These are phyloP conservation scores for Aureobasidium sp. DNA, from an alignment of 2,329 filamentous ascomycete species.

Conservation along the genomic window DNA sequence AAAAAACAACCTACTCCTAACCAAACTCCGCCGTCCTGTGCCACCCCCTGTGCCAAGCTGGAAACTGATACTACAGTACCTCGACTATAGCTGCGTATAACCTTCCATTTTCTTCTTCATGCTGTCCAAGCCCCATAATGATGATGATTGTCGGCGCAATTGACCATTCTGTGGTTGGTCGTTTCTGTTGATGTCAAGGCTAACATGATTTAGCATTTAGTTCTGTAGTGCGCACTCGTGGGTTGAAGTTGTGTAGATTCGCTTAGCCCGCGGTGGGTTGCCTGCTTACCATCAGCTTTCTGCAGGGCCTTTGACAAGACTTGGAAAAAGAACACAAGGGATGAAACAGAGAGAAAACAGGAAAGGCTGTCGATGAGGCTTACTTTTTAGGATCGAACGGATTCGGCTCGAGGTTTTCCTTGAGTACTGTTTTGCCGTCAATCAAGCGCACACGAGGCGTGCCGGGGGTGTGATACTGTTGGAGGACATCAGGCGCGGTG, in stretches of 20 bases:
- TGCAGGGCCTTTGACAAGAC: background rate
- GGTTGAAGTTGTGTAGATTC: background rate
- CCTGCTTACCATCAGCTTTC: slow-evolving; percentile 12
- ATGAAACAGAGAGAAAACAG: background rate
- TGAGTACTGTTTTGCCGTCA: slow-evolving; percentile 19
- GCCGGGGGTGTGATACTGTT: slow-evolving; percentile 14
- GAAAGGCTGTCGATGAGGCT: too few relatives aligned
- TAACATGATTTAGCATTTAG: background rate
- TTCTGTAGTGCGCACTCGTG: too few relatives aligned
- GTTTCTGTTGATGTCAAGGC: background rate
- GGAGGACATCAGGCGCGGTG: background rate
- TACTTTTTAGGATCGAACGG: slow-evolving; percentile 10
- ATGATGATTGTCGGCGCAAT: background rate
- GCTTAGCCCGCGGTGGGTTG: background rate
- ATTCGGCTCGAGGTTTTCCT: slow-evolving; percentile 19
- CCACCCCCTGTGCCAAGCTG: background rate
- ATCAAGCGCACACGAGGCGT: slow-evolving; percentile 19
- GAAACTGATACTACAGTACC: background rate
- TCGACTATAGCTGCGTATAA: background rate
- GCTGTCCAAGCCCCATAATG: background rate
- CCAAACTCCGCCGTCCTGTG: background rate
- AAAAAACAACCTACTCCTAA: background rate
- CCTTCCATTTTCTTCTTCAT: background rate
- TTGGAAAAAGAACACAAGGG: slow-evolving; percentile 13
- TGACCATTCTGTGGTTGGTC: background rate